A percentile compares a stretch with the other conserved stretches of the same genome.
phyloP scores from a whole-genome alignment of 2,329 filamentous ascomycete species.

The Alternaria arbusti region DNA sequence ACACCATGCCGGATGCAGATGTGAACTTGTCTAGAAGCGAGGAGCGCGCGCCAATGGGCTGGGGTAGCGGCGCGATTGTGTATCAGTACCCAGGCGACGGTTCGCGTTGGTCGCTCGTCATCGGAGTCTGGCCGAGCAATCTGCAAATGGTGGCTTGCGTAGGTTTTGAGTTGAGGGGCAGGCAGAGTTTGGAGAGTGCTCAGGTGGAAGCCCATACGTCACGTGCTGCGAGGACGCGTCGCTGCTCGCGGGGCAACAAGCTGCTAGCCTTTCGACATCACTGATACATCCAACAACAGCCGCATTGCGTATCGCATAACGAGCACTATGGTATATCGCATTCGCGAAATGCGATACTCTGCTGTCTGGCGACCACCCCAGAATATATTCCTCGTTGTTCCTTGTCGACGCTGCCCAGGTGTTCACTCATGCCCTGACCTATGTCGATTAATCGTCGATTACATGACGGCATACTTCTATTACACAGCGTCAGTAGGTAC shows the following conservation, averaged over 20 bases:
- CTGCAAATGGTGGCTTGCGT: background rate
- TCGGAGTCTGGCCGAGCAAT: background rate
- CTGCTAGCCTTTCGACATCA: background rate
- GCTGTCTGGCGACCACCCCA: background rate
- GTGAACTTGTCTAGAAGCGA: background rate
- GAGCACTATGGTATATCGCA: background rate
- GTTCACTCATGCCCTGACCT: background rate
- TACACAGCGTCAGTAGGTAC: no score
- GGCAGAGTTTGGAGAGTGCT: background rate
- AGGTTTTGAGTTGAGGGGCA: background rate
- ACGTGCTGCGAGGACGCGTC: background rate
- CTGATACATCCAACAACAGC: background rate
- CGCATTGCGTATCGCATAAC: background rate
- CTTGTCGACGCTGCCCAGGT: background rate
- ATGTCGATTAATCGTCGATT: background rate
- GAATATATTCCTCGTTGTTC: background rate
- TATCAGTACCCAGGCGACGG: background rate
- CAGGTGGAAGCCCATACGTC: background rate
- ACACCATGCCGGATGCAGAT: conserved; percentile 4
- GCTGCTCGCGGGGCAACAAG: background rate
- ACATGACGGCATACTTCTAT: background rate
- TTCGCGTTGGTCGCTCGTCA: background rate
- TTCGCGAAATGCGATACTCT: background rate
- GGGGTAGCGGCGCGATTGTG: background rate
- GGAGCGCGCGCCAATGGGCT: background rate